Conservation (phyloP, 164 flowering plant genomes). For the Nelumbo lutea region DNA sequence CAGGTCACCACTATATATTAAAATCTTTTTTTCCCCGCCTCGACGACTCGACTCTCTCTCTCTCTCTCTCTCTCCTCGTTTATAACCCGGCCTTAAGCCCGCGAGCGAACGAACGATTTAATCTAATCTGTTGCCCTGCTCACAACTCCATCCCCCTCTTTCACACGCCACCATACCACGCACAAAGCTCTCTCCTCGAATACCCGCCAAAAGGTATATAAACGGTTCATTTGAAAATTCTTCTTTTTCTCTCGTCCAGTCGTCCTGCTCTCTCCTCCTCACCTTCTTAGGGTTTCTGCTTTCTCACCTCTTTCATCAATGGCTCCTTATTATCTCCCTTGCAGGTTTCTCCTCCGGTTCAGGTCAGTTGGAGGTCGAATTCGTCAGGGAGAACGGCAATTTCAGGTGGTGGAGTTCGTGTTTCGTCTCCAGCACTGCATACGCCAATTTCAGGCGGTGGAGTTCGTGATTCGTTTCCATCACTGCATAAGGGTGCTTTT, state of each 20-base stretch:
- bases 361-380: not conserved
- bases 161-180: constrained; percentile 4
- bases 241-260: not conserved
- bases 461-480: too few relatives aligned
- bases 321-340: constrained; percentile 12
- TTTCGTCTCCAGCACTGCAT: not conserved
- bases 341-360: constrained; percentile 9
- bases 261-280: not conserved
- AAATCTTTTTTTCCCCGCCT: too few relatives aligned
- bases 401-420: not conserved
- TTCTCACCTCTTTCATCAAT: constrained; percentile 1
- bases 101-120: constrained; percentile 11
- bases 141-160: not conserved
- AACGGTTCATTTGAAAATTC: constrained; percentile 11
- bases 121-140: constrained; percentile 6
- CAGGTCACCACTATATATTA: too few relatives aligned
- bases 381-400: not conserved
- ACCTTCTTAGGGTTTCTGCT: constrained; percentile 14
- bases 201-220: constrained; percentile 38
- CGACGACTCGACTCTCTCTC: not conserved
- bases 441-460: too few relatives aligned
- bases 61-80: not conserved
- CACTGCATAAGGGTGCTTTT: not conserved
- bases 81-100: not conserved
- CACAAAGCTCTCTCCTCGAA: constrained; percentile 4